A percentile compares a stretch with the other conserved stretches of the same genome.
Conservation (phyloP, 768 basidiomycete genomes). For the Tylopilus balloui region DNA sequence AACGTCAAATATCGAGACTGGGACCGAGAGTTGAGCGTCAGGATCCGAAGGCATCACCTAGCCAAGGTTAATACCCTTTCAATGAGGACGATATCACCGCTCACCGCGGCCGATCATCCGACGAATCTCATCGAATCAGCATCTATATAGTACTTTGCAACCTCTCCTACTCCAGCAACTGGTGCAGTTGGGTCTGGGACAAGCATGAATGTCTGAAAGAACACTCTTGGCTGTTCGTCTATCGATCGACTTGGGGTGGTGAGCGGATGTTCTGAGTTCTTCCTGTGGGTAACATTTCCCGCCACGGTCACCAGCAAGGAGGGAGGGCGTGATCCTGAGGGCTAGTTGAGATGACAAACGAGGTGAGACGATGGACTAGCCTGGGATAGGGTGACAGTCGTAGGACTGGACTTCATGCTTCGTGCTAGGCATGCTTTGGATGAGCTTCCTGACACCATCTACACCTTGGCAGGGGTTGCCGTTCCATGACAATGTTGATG, state of each 20-base stretch:
- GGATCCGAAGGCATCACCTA: background rate
- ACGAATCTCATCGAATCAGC: conserved; percentile 81
- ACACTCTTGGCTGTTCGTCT: conserved; percentile 79
- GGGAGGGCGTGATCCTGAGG: conserved; percentile 68
- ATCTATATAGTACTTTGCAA: conserved; percentile 78
- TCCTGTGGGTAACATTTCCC: conserved; percentile 72
- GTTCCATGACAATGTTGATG: conserved; percentile 81
- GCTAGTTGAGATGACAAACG: conserved; percentile 10
- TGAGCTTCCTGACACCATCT: conserved; percentile 62
- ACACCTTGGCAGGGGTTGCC: conserved; percentile 73
- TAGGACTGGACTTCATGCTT: conserved; percentile 85
- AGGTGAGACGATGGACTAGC: conserved; percentile 34
- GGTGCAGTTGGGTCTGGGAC: conserved; percentile 68
- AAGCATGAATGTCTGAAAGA: conserved; percentile 84
- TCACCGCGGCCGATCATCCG: conserved; percentile 41
- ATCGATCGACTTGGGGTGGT: conserved; percentile 45
- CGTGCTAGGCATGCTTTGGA: conserved; percentile 70
- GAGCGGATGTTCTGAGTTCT: conserved; percentile 53
- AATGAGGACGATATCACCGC: background rate
- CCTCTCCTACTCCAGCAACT: conserved; percentile 61
- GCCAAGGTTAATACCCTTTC: background rate
- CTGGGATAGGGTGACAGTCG: conserved; percentile 87
- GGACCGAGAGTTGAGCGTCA: no score
- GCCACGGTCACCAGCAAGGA: conserved; percentile 76
- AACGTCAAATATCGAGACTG: background rate